These are phyloP conservation scores for Psidium guajava DNA, from an alignment of 345 rosid species.

Conservation along the genomic window DNA sequence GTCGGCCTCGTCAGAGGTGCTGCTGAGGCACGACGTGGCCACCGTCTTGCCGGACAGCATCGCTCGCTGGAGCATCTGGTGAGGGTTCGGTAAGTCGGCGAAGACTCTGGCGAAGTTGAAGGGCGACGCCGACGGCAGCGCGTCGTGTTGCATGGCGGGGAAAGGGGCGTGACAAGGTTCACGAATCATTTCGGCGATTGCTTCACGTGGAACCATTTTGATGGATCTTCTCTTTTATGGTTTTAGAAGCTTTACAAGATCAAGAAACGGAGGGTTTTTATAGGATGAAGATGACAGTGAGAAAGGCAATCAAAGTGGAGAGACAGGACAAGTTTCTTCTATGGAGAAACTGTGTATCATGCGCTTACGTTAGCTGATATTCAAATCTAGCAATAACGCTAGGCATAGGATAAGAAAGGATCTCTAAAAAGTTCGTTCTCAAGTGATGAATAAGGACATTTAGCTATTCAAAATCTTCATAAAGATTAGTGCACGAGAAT, in stretches of 20 bases:
- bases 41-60: conserved; percentile 16
- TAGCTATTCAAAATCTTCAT: not conserved
- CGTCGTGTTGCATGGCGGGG: not conserved
- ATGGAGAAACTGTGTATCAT: not conserved
- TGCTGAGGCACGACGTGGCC: conserved; percentile 35
- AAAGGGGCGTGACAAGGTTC: not conserved
- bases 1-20: conserved; percentile 76
- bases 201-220: conserved; percentile 43
- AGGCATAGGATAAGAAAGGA: not conserved
- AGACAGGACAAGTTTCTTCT: not conserved
- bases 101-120: conserved; percentile 34
- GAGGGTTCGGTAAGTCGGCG: conserved; percentile 22
- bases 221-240: not conserved
- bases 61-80: conserved; percentile 17
- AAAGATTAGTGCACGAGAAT: not conserved
- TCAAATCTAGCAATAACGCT: not conserved
- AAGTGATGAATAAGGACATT: not conserved
- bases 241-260: conserved; percentile 1
- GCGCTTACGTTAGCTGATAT: not conserved
- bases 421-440: not conserved
- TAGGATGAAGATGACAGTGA: conserved; percentile 19
- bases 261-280: conserved; percentile 26
- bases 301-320: not conserved
- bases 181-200: not conserved
- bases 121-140: conserved; percentile 15